Percentiles rank a stretch among this genome's conserved stretches.
These are phyloP conservation scores for Diutina mesorugosa DNA, from an alignment of 1,139 yeast genomes.

Conservation along the genomic window DNA sequence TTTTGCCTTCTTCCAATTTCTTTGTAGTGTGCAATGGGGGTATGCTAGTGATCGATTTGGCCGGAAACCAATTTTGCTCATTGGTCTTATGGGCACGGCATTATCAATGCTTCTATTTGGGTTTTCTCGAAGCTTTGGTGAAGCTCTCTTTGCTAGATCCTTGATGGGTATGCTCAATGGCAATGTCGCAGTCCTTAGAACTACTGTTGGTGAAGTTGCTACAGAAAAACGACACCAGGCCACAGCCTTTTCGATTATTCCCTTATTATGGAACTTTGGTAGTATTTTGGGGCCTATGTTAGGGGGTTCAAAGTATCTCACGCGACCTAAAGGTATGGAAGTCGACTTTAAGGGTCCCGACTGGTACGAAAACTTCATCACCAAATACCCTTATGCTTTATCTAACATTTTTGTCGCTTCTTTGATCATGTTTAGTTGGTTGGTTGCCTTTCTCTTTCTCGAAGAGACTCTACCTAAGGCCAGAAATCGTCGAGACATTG, in stretches of 20 bases:
- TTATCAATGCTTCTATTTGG: slow-evolving; percentile 6
- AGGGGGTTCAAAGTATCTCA: slow-evolving; percentile 7
- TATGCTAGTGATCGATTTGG: slow-evolving; percentile 8
- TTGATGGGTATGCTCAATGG: slow-evolving; percentile 8
- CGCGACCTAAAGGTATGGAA: slow-evolving; percentile 5
- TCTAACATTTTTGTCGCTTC: slow-evolving; percentile 7
- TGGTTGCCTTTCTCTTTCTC: slow-evolving; percentile 7
- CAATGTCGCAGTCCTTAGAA: slow-evolving; percentile 8
- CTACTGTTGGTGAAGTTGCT: slow-evolving; percentile 8
- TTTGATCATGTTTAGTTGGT: slow-evolving; percentile 4
- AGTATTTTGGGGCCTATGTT: slow-evolving; percentile 9
- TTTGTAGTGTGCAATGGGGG: slow-evolving; percentile 10
- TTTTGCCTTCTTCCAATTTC: slow-evolving; percentile 8
- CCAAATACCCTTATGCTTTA: slow-evolving; percentile 7
- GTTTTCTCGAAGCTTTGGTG: slow-evolving; percentile 6
- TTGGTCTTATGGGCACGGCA: slow-evolving; percentile 7
- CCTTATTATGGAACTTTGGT: slow-evolving; percentile 9
- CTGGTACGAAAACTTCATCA: slow-evolving; percentile 5
- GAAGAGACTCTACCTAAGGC: slow-evolving; percentile 7
- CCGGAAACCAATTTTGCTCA: slow-evolving; percentile 7
- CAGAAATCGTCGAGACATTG: slow-evolving; percentile 5
- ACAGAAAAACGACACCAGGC: slow-evolving; percentile 8
- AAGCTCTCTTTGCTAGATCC: slow-evolving; percentile 7
- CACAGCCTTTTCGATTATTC: slow-evolving; percentile 8
- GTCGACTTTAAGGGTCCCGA: slow-evolving; percentile 4